Conservation (phyloP, 257 asterid genomes). For the Lithospermum erythrorhizon region DNA sequence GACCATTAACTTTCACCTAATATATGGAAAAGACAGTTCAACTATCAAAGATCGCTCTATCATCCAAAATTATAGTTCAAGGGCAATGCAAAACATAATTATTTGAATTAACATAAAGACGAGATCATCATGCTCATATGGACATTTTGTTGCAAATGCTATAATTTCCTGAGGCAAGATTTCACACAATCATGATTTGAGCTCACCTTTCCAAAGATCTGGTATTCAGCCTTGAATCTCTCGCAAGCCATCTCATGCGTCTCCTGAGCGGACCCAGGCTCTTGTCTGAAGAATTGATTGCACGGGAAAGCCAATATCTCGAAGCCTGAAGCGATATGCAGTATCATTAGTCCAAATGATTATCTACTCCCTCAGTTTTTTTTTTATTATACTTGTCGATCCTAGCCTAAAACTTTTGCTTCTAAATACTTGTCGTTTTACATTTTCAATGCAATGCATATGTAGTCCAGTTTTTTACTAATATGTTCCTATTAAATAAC, state of each 20-base stretch:
- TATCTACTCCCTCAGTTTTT: too few relatives aligned
- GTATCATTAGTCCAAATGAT: slow-evolving; percentile 4
- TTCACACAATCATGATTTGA: not conserved
- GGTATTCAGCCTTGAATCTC: slow-evolving; percentile 75
- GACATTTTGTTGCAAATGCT: not conserved
- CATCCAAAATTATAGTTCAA: not conserved
- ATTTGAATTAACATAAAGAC: not conserved
- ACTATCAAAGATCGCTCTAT: slow-evolving; percentile 3
- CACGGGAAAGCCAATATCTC: slow-evolving; percentile 88
- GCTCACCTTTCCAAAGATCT: slow-evolving; percentile 67
- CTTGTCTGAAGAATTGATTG: slow-evolving; percentile 80
- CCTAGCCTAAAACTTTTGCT: too few relatives aligned
- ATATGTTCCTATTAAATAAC: too few relatives aligned
- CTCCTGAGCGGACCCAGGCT: slow-evolving; percentile 70
- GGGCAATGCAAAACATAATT: too few relatives aligned
- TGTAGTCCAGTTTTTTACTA: too few relatives aligned
- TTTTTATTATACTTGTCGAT: too few relatives aligned
- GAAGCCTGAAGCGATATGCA: slow-evolving; percentile 34
- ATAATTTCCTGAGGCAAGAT: not conserved
- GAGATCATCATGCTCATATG: too few relatives aligned
- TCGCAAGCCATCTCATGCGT: slow-evolving; percentile 73
- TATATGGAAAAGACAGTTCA: not conserved
- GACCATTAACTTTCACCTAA: slow-evolving; percentile 75
- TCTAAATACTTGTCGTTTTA: too few relatives aligned
- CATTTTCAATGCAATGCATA: too few relatives aligned